Evolutionary conservation across 2,329 filamentous ascomycete genomes (phyloP).

Genomic region (Ambrosiella cleistominuta): DNA sequence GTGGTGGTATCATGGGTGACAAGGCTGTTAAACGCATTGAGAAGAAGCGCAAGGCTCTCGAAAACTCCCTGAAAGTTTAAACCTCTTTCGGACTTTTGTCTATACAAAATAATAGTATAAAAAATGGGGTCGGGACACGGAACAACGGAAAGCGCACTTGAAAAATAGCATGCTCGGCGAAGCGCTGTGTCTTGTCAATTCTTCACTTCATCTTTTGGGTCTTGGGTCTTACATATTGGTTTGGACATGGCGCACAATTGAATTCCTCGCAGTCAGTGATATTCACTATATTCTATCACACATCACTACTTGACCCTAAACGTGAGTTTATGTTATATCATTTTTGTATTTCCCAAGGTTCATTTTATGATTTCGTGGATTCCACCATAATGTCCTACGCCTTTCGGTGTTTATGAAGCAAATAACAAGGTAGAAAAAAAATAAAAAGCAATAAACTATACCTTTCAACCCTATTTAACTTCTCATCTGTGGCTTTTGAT

Average conservation of each 20-base stretch:
- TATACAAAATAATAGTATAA: slow-evolving; percentile 8
- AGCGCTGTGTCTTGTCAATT: slow-evolving; percentile 10
- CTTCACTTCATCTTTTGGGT: slow-evolving; percentile 7
- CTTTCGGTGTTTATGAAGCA: no score
- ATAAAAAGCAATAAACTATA: no score
- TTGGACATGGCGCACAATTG: slow-evolving; percentile 13
- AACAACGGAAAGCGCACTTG: slow-evolving; percentile 9
- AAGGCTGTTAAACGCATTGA: slow-evolving; percentile 65
- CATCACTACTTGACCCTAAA: no score
- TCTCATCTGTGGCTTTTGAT: no score
- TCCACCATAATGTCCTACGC: no score
- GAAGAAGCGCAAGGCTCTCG: slow-evolving; percentile 90
- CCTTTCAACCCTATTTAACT: no score
- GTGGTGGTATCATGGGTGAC: slow-evolving; percentile 96
- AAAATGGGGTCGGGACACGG: slow-evolving; percentile 11
- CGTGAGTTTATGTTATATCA: no score
- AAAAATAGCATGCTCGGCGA: slow-evolving; percentile 9
- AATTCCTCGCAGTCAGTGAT: slow-evolving; percentile 6
- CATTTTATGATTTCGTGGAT: no score
- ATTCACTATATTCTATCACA: slow-evolving; percentile 1
- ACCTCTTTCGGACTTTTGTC: slow-evolving; percentile 14
- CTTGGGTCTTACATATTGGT: slow-evolving; percentile 2
- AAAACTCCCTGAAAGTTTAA: slow-evolving; percentile 96
- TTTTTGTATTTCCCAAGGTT: no score
- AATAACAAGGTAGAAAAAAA: no score